Evolutionary conservation across 1,284 basidiomycete species (phyloP), one percentile per base, ranked within the genome.

Genomic region (Melampsora larici-populina): DNA sequence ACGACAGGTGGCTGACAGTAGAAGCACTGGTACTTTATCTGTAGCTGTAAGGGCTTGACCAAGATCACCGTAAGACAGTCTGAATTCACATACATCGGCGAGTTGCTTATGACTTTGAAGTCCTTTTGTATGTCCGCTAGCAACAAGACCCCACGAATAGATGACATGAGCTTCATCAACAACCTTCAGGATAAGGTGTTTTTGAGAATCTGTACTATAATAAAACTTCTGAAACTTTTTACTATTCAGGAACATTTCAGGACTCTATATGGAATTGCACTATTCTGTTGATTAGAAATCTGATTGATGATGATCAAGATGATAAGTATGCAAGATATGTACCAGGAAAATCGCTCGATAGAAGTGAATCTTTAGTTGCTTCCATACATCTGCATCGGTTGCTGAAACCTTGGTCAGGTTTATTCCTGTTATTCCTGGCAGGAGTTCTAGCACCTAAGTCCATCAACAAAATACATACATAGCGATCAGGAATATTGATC

Each of bases 141-240:
- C 64, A 29, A 68, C 31, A 40, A 68, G 31, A 48, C 66, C 66
- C 66, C 55, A 58, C 3, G 26, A n/a, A 11, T 58, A 58, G 55
- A 58, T 58, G n/a, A 58, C 26, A n/a, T 58, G 66, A 26, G 66
- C 66, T 29, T 68, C n/a, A 48, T 68, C 66, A 40, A 68, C 66
- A 40, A 68, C 66, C 21, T 46, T 48, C 15, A 40, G 36, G 11
- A 7, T 36, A 7, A 68, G 26, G 18, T 43, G 66, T 5, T 68
- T 29, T 26, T 68, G 66, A 24, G 46, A 68, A 18, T 68, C 66
- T 46, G 66, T 24, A 29, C 66, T 68, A 48, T 46, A 68, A 26
- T 68, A 68, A 3, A 68, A 40, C 17, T 40, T 29, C 21, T 68
- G 40, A 40, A 40, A 68, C 21, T 46, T 26, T 26, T 68, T 68